Base-by-base conservation (phyloP, 2,329 filamentous ascomycete species). In the Ustilaginoidea virens region DNA sequence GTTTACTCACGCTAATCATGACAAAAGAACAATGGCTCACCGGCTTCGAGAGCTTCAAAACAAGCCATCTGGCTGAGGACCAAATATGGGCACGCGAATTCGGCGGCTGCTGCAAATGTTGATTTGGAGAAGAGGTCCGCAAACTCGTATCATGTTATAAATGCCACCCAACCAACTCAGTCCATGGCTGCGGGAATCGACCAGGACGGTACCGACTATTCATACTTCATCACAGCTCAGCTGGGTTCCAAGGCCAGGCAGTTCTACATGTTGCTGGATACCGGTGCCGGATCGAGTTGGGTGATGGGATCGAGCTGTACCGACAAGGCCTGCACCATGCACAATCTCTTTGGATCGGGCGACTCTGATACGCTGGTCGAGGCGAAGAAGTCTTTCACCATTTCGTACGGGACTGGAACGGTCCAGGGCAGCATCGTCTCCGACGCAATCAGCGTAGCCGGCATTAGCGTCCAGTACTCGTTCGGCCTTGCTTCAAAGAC, bases 321-420 rank as follows among this genome's bases (percentile, higher is more conserved):
- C 11, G 71, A 70, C 3, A 51, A 61, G 15, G 68, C 80, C 4
- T 93, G 85, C 48, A 47, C 53, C 17, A 58, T 62, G 39, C 85
- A 92, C 49, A 72, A 72, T 42, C 71, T 66, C 0, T 87, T 82
- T 45, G 77, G 78, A 10, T 46, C 63, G 4, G 52, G 57, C 3
- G 67, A 78, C 38, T 92, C 83, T 4, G 64, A 56, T 27, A 73
- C 74, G 2, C 64, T 80, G 27, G 52, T 69, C 36, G 52, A 59
- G 19, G 61, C 60, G 1, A 50, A 54, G 19, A 57, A 63, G 4
- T 43, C 54, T 7, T 92, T 83, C 43, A 60, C 55, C 15, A 71
- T 92, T 26, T 59, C 63, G 5, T 93, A 93, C 42, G 85, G 85
- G 25, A 77, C 79, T 2, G 85, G 85, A 9, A 63, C 65, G 9